phyloP scores from a whole-genome alignment of 192 early-diverging fungal species.

The Umbelopsis sp. region DNA sequence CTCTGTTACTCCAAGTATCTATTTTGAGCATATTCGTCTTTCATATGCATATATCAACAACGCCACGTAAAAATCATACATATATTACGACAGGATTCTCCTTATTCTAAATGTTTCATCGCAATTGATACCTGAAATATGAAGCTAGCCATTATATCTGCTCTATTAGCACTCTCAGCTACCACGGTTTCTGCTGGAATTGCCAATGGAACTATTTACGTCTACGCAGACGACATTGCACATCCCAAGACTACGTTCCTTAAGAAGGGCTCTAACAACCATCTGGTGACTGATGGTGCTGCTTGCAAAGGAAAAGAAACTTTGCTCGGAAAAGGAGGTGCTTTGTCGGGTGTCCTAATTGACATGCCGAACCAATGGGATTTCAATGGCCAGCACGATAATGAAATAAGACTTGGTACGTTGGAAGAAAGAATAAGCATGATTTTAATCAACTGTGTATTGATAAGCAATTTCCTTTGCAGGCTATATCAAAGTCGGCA shows the following conservation, averaged over 20 bases:
- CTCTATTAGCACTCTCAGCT: slow-evolving; percentile 22
- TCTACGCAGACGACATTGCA: slow-evolving; percentile 33
- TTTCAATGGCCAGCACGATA: slow-evolving; percentile 31
- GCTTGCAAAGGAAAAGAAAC: slow-evolving; percentile 25
- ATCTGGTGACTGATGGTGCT: slow-evolving; percentile 31
- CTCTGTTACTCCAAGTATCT: too few species aligned
- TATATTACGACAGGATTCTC: too few species aligned
- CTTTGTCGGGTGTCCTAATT: slow-evolving; percentile 24
- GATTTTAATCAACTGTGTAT: not conserved
- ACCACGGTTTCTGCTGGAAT: slow-evolving; percentile 2
- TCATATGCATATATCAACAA: too few species aligned
- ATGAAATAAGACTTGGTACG: slow-evolving; percentile 21
- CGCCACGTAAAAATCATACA: too few species aligned
- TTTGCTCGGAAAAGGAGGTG: slow-evolving; percentile 27
- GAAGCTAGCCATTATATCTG: slow-evolving; percentile 27
- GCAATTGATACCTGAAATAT: slow-evolving; percentile 6
- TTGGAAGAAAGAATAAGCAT: not conserved
- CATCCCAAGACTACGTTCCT: slow-evolving; percentile 34
- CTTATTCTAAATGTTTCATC: too few species aligned
- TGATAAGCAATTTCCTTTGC: not conserved
- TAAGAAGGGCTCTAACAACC: slow-evolving; percentile 25
- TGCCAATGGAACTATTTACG: slow-evolving; percentile 23
- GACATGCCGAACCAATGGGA: slow-evolving; percentile 32
- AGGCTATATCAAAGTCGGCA: slow-evolving; percentile 35
- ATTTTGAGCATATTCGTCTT: too few species aligned